These are phyloP conservation scores for Plasmodium fragile DNA, from an alignment of 169 alveolate genomes.

Conservation along the genomic window DNA sequence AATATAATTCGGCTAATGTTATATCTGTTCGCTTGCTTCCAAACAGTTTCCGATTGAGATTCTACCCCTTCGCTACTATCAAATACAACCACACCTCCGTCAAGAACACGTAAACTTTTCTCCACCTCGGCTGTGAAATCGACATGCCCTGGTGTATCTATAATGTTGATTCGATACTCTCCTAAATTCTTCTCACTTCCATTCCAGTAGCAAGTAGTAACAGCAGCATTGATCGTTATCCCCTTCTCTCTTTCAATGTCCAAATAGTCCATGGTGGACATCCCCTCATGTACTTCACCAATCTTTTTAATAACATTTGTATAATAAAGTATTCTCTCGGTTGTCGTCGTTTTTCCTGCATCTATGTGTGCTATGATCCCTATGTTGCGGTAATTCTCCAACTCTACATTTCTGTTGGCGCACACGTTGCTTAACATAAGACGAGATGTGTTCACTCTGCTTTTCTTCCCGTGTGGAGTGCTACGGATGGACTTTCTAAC, in stretches of 20 bases:
- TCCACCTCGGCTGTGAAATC: slow-evolving; percentile 97
- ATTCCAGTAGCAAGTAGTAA: slow-evolving; percentile 96
- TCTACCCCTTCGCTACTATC: slow-evolving; percentile 97
- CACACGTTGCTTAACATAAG: slow-evolving; percentile 20
- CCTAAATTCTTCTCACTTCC: slow-evolving; percentile 85
- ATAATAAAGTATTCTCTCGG: slow-evolving; percentile 95
- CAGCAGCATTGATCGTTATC: slow-evolving; percentile 97
- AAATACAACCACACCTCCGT: slow-evolving; percentile 97
- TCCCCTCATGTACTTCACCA: slow-evolving; percentile 92
- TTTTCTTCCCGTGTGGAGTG: background rate
- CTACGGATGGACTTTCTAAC: background rate
- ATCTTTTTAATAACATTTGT: slow-evolving; percentile 92
- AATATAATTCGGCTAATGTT: slow-evolving; percentile 93
- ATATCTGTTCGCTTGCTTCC: slow-evolving; percentile 94
- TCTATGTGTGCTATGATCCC: slow-evolving; percentile 98
- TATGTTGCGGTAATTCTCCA: slow-evolving; percentile 87
- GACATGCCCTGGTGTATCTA: slow-evolving; percentile 99
- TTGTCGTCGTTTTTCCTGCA: slow-evolving; percentile 98
- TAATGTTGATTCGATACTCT: slow-evolving; percentile 92
- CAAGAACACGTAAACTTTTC: slow-evolving; percentile 95
- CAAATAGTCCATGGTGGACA: slow-evolving; percentile 97
- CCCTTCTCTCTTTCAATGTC: slow-evolving; percentile 97
- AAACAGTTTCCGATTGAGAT: slow-evolving; percentile 96
- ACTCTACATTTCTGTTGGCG: slow-evolving; percentile 64
- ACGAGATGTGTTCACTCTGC: slow-evolving; percentile 19